A percentile compares a stretch with the other conserved stretches of the same genome.
Conservation (phyloP, 108 stramenopile species). For the Pseudonitzschia pungens region DNA sequence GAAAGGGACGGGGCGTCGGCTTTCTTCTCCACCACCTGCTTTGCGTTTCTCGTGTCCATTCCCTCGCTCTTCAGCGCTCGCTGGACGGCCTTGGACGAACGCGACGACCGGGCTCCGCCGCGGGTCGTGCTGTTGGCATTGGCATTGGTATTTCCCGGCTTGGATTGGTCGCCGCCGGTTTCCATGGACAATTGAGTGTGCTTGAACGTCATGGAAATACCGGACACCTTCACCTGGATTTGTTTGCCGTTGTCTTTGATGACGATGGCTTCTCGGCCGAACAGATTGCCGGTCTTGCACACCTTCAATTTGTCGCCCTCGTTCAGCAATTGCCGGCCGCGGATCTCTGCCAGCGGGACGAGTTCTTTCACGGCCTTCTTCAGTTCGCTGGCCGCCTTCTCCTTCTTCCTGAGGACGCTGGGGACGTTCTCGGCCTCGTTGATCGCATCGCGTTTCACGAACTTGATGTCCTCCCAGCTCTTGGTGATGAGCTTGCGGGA, state of each 20-base stretch:
- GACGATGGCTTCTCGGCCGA: conserved; percentile 62
- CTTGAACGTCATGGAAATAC: conserved; percentile 57
- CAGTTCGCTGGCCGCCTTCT: conserved; percentile 32
- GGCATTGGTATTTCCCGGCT: too few species aligned
- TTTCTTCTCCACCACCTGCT: conserved; percentile 15
- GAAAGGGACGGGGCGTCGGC: conserved; percentile 15
- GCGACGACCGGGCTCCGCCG: neutral
- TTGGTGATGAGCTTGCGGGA: conserved; percentile 79
- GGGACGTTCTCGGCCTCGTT: conserved; percentile 74
- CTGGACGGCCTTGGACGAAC: conserved; percentile 61
- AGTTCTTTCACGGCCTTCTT: conserved; percentile 52
- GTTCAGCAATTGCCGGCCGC: conserved; percentile 45
- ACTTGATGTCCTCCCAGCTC: conserved; percentile 87
- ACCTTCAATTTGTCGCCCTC: conserved; percentile 71
- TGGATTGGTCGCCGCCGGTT: neutral
- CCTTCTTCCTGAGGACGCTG: conserved; percentile 48
- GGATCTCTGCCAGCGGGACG: conserved; percentile 72
- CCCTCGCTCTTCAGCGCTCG: conserved; percentile 55
- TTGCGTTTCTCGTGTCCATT: neutral
- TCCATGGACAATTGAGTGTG: conserved; percentile 64
- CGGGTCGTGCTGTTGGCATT: neutral
- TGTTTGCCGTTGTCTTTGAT: conserved; percentile 56
- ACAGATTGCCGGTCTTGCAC: conserved; percentile 66
- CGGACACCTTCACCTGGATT: conserved; percentile 64
- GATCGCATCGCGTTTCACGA: conserved; percentile 78